Conservation (phyloP, 371 early-diverging fungal genomes). For the Blakeslea trispora region DNA sequence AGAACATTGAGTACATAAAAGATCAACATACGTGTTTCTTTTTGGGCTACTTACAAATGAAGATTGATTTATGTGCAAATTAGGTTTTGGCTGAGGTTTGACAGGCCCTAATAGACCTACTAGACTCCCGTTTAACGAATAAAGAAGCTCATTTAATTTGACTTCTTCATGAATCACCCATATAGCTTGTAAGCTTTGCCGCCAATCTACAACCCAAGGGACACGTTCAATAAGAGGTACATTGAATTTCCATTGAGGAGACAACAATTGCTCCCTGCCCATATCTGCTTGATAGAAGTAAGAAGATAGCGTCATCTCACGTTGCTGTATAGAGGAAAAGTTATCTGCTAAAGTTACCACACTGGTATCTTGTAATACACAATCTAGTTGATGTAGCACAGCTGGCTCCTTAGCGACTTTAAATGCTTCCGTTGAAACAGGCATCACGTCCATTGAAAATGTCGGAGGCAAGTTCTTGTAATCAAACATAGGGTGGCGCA, state of each 20-base stretch:
- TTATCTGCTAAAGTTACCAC: conserved; percentile 24
- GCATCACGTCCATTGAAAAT: conserved; percentile 30
- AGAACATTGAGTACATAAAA: too few relatives aligned
- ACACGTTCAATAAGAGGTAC: conserved; percentile 52
- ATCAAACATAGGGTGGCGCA: conserved; percentile 12
- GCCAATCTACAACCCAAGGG: conserved; percentile 69
- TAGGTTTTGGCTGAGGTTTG: conserved; percentile 10
- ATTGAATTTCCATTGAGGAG: conserved; percentile 59
- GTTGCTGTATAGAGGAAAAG: conserved; percentile 59
- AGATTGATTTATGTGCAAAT: not conserved
- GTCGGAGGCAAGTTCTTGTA: conserved; percentile 38
- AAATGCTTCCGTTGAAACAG: conserved; percentile 2
- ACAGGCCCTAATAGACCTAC: conserved; percentile 70
- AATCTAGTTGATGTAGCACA: conserved; percentile 23
- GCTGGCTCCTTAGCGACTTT: conserved; percentile 9
- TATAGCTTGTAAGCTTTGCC: conserved; percentile 50
- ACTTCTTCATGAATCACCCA: conserved; percentile 67
- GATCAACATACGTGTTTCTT: too few relatives aligned
- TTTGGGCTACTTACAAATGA: conserved; percentile 28
- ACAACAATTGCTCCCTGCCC: conserved; percentile 5
- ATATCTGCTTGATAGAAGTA: conserved; percentile 39
- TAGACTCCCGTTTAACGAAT: conserved; percentile 73
- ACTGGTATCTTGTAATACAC: conserved; percentile 7
- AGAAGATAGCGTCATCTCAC: conserved; percentile 53
- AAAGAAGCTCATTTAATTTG: conserved; percentile 67